phyloP scores from a whole-genome alignment of 306 rosid genomes.

The Rosa lucieae region DNA sequence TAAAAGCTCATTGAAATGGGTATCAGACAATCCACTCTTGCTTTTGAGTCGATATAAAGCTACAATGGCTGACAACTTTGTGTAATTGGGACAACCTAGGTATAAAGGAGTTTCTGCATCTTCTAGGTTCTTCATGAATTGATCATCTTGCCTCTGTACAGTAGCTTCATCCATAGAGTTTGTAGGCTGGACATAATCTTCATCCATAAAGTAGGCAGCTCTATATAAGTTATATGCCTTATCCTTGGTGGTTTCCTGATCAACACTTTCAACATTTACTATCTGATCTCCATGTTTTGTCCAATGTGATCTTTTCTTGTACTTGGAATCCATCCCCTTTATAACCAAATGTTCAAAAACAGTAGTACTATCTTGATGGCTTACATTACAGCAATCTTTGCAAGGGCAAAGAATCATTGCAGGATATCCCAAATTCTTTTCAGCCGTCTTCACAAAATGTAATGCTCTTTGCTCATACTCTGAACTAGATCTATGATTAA shows the following conservation, averaged over 20 bases:
- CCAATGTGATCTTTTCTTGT: neutral
- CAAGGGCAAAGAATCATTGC: neutral
- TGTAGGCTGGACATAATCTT: neutral
- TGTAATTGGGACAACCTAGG: neutral
- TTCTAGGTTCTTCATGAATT: neutral
- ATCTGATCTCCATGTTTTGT: neutral
- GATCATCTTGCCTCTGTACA: neutral
- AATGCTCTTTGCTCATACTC: neutral
- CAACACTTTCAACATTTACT: neutral
- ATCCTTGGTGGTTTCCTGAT: neutral
- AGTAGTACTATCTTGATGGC: neutral
- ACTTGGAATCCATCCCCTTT: neutral
- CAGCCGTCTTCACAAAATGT: neutral
- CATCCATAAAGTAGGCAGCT: neutral
- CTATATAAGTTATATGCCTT: constrained; percentile 5
- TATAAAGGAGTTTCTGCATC: constrained; percentile 5
- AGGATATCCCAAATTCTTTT: neutral
- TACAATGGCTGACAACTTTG: neutral
- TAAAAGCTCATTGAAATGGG: neutral
- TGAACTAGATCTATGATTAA: neutral
- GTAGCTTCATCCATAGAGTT: neutral
- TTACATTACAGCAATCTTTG: neutral
- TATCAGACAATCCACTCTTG: neutral
- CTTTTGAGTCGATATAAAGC: neutral
- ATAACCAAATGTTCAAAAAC: neutral